Evolutionary conservation across 2,329 filamentous ascomycete genomes (phyloP), one percentile per base, ranked within the genome.

Genomic region (Arthrobotrys iridis): DNA sequence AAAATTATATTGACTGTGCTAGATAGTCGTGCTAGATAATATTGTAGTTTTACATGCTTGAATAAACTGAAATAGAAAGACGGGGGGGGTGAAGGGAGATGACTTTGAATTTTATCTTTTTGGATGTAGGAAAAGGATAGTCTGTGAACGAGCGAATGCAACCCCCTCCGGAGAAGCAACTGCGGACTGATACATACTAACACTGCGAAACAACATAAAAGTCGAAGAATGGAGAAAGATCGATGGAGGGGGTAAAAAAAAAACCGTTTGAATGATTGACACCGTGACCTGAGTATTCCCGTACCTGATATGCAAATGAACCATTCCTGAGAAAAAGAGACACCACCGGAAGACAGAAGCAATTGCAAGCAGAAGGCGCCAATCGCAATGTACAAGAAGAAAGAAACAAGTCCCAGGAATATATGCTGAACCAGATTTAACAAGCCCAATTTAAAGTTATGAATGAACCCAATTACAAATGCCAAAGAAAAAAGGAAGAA

Each of bases 361-460:
- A 62, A 63, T 35, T 33, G 28, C 35, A 37, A n/a, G 11, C 26
- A 11, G 24, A 18, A 40, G 37, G 70, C 70, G 70, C 70, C 70
- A 60, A 60, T 48, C 60, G 70, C 60, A 67, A 74, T 74, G 70
- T 74, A 67, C 60, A 66, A 45, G 64, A 52, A 66, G 43, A 52
- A 55, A 60, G 30, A 52, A 45, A 18, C 24, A 55, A 66, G 40
- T 24, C 55, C 33, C 50, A 55, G 59, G 35, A 60, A 55, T 6
- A 37, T 37, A 55, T 22, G 24, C 33, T 50, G 13, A 37, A 28
- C 43, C 7, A 60, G 22, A 26, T 33, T 24, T 13, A 41, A 46
- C 7, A 28, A 52, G 18, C 5, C 45, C n/a, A n/a, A 62, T 8
- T 43, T 18, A 18, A 60, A 59, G 46, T 55, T n/a, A n/a, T n/a